Conservation (phyloP, 768 basidiomycete species). For the Nevesoporus exiguus region DNA sequence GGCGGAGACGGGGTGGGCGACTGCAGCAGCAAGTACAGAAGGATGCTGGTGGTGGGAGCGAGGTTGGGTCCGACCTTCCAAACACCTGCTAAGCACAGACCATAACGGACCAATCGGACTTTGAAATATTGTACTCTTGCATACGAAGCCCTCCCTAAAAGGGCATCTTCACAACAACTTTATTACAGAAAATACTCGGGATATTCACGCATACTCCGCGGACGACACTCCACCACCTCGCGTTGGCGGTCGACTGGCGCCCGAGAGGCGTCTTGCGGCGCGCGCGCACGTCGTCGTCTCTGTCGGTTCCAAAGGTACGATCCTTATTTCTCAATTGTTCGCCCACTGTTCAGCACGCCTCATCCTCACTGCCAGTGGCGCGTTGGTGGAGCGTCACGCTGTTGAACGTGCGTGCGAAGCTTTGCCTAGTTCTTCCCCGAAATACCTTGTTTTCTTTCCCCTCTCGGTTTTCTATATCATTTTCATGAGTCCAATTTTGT, state of each 20-base stretch:
- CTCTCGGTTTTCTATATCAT: conserved; percentile 8
- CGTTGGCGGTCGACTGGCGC: not conserved
- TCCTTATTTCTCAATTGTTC: not conserved
- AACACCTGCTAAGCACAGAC: conserved; percentile 38
- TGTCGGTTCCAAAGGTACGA: not conserved
- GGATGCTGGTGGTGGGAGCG: conserved; percentile 57
- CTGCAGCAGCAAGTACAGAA: conserved; percentile 30
- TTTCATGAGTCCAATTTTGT: not conserved
- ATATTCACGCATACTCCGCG: conserved; percentile 5
- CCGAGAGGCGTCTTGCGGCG: too few species aligned
- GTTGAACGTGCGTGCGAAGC: conserved; percentile 29
- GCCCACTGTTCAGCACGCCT: conserved; percentile 11
- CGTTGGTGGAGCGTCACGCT: conserved; percentile 16
- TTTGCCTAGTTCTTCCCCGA: conserved; percentile 10
- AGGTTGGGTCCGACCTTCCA: conserved; percentile 46
- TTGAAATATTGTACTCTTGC: conserved; percentile 26
- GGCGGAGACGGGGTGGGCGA: conserved; percentile 42
- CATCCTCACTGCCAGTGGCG: conserved; percentile 13
- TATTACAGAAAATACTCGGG: conserved; percentile 18
- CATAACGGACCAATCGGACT: conserved; percentile 36
- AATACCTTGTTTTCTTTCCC: conserved; percentile 11
- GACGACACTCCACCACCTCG: not conserved
- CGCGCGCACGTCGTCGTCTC: not conserved
- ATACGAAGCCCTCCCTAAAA: conserved; percentile 14
- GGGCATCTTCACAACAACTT: conserved; percentile 10